Conservation (phyloP, 2,329 filamentous ascomycete genomes). For the Zymoseptoria ardabiliae region DNA sequence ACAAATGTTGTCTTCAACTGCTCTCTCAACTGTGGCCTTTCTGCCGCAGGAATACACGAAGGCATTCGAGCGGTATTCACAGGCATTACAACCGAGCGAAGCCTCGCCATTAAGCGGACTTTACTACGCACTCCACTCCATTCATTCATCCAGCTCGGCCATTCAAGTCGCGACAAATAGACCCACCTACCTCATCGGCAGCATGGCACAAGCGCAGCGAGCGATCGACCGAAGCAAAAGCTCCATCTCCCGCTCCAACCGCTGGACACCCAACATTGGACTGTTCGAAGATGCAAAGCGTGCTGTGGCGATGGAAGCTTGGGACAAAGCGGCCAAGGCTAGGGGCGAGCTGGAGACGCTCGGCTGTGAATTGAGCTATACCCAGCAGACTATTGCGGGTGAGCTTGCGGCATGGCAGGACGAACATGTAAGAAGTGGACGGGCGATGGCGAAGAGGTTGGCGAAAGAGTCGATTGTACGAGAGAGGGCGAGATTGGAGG, state of each 20-base stretch:
- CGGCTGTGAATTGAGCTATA: slow-evolving; percentile 79
- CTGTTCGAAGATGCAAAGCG: slow-evolving; percentile 82
- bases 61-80: slow-evolving; percentile 66
- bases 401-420: slow-evolving; percentile 95
- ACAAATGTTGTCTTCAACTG: slow-evolving; percentile 45
- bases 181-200: slow-evolving; percentile 68
- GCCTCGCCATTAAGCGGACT: slow-evolving; percentile 66
- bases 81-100: slow-evolving; percentile 58
- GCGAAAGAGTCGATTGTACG: slow-evolving; percentile 70
- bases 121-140: slow-evolving; percentile 67
- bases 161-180: slow-evolving; percentile 72
- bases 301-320: slow-evolving; percentile 73
- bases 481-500: slow-evolving; percentile 71
- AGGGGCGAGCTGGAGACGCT: slow-evolving; percentile 64
- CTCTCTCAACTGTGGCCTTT: slow-evolving; percentile 52
- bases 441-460: slow-evolving; percentile 66
- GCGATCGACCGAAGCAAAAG: slow-evolving; percentile 70
- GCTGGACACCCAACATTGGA: slow-evolving; percentile 60
- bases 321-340: slow-evolving; percentile 66
- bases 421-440: slow-evolving; percentile 69
- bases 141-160: slow-evolving; percentile 77
- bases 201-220: slow-evolving; percentile 67
- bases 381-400: slow-evolving; percentile 83
- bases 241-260: slow-evolving; percentile 64
- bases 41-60: slow-evolving; percentile 60